These are phyloP conservation scores for Recurvomyces mirabilis DNA, from an alignment of 495 filamentous ascomycete species.

Conservation along the genomic window DNA sequence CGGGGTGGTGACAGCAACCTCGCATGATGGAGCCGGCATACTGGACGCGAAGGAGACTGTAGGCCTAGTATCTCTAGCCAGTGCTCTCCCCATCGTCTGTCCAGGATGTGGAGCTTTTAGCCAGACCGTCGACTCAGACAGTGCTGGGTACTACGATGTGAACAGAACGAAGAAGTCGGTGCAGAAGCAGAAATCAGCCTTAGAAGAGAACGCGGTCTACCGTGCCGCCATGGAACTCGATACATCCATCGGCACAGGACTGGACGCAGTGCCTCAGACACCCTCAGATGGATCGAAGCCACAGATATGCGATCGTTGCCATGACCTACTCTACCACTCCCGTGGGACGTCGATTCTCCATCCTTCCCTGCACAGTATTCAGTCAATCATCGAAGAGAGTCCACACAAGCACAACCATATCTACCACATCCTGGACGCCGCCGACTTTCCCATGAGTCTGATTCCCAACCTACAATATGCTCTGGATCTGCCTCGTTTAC, in stretches of 20 bases:
- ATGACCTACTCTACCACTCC: conserved; percentile 64
- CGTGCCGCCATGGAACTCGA: conserved; percentile 18
- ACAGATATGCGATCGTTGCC: conserved; percentile 77
- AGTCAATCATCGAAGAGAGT: conserved; percentile 71
- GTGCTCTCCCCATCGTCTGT: conserved; percentile 44
- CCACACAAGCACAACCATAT: conserved; percentile 82
- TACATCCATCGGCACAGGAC: conserved; percentile 17
- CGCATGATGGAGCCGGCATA: no score
- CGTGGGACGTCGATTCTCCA: conserved; percentile 57
- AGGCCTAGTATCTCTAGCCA: no score
- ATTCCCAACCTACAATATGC: conserved; percentile 50
- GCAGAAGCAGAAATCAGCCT: conserved; percentile 34
- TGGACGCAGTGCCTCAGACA: no score
- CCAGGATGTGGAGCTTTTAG: conserved; percentile 81
- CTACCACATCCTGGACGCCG: conserved; percentile 95
- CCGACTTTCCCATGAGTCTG: conserved; percentile 90
- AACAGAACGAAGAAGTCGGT: neutral
- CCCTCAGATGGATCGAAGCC: conserved; percentile 1
- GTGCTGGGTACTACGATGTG: conserved; percentile 66
- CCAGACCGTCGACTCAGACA: conserved; percentile 55
- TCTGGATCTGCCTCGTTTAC: conserved; percentile 52
- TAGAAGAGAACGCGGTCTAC: conserved; percentile 29
- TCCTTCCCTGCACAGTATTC: conserved; percentile 65
- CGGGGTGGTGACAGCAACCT: no score
- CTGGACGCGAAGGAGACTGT: no score